Evolutionary conservation across 371 early-diverging fungal genomes (phyloP).

Genomic region (Rhizomucor pusillus): DNA sequence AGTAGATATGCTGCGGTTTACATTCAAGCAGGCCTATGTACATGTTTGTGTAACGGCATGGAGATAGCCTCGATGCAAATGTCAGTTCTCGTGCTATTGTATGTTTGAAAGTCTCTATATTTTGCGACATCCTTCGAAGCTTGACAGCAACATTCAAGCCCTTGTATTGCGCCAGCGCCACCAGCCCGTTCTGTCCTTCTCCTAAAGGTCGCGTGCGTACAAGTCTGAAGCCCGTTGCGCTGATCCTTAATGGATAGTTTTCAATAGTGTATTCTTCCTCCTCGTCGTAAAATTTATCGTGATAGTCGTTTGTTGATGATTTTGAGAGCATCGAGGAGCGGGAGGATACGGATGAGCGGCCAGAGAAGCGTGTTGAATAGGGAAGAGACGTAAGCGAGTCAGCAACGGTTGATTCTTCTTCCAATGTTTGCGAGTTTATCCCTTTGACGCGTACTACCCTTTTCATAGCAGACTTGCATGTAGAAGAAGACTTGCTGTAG

Average conservation of each 20-base stretch:
- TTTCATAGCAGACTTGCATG: too few species aligned
- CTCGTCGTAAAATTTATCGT: too few species aligned
- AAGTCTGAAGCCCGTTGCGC: neutral
- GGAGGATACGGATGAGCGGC: too few species aligned
- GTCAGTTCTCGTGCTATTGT: constrained; percentile 21
- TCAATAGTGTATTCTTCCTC: too few species aligned
- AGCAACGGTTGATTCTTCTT: too few species aligned
- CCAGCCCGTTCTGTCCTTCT: constrained; percentile 28
- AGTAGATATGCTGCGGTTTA: neutral
- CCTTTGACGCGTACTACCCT: too few species aligned
- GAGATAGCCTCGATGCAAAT: constrained; percentile 26
- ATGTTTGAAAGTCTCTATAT: neutral
- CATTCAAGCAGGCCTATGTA: constrained; percentile 28
- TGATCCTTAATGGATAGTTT: neutral
- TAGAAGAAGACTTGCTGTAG: too few species aligned
- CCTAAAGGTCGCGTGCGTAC: constrained; percentile 12
- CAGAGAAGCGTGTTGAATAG: too few species aligned
- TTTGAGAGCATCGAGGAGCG: too few species aligned
- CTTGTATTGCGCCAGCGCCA: constrained; percentile 16
- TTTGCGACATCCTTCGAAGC: constrained; percentile 7
- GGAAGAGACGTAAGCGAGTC: too few species aligned
- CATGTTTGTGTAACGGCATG: constrained; percentile 23
- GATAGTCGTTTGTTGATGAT: too few species aligned
- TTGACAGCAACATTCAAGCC: constrained; percentile 30
- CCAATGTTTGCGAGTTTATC: too few species aligned